phyloP scores from a whole-genome alignment of 495 filamentous ascomycete genomes.

The Xylaria telfairii region DNA sequence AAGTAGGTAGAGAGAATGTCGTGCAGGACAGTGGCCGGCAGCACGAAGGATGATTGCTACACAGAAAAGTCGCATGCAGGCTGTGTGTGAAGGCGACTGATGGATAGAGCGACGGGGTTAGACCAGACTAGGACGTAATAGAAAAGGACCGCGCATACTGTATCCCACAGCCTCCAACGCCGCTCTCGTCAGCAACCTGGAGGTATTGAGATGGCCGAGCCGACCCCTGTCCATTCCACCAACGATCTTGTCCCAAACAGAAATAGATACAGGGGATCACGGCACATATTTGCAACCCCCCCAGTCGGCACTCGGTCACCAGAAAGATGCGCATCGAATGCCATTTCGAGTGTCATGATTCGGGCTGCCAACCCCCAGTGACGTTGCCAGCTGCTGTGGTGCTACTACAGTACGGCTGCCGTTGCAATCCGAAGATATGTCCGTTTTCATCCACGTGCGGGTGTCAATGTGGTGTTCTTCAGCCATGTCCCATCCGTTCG shows the following conservation, averaged over 20 bases:
- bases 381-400: constrained; percentile 13
- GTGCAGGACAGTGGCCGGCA: constrained; percentile 28
- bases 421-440: constrained; percentile 24
- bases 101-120: not conserved
- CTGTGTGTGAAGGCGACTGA: constrained; percentile 3
- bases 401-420: constrained; percentile 18
- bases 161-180: constrained; percentile 22
- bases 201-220: constrained; percentile 17
- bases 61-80: constrained; percentile 19
- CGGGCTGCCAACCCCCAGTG: constrained; percentile 1
- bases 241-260: constrained; percentile 22
- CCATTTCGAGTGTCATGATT: constrained; percentile 14
- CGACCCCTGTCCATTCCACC: constrained; percentile 13
- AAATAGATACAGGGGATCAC: constrained; percentile 22
- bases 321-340: constrained; percentile 1
- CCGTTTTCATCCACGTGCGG: constrained; percentile 23
- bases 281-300: constrained; percentile 21
- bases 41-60: constrained; percentile 6
- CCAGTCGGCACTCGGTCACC: constrained; percentile 24
- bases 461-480: constrained; percentile 22
- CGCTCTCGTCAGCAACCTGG: constrained; percentile 22
- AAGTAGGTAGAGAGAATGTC: constrained; percentile 27
- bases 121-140: constrained; percentile 17
- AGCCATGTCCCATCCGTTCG: constrained; percentile 12
- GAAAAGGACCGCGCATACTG: constrained; percentile 27